Percentiles rank a stretch among this genome's conserved stretches.
phyloP scores from a whole-genome alignment of 2,329 filamentous ascomycete species.

The Aspergillus pseudoglaucus region DNA sequence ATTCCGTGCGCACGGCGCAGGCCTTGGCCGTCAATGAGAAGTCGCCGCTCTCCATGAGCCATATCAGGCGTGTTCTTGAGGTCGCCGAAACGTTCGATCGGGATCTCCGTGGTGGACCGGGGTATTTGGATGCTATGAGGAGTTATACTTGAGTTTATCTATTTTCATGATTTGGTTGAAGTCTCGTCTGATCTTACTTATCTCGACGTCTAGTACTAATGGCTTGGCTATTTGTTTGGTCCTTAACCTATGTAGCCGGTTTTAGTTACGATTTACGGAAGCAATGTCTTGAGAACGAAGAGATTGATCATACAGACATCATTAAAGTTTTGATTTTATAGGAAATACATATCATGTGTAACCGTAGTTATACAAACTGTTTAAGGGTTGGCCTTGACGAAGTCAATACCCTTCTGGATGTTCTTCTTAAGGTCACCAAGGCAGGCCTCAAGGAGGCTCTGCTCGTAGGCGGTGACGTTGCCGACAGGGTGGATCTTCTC shows the following conservation, averaged over 20 bases:
- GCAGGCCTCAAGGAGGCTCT: constrained; percentile 81
- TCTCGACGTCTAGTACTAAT: constrained; percentile 1
- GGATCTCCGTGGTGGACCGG: constrained; percentile 72
- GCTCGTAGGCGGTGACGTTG: constrained; percentile 74
- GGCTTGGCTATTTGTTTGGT: neutral
- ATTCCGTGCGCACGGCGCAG: constrained; percentile 75
- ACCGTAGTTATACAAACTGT: constrained; percentile 23
- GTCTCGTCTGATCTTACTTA: constrained; percentile 2
- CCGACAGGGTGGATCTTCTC: constrained; percentile 88
- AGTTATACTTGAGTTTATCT: constrained; percentile 53
- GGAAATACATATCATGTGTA: constrained; percentile 5
- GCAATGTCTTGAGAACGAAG: neutral
- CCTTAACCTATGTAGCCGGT: neutral
- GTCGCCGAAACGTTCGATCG: constrained; percentile 76
- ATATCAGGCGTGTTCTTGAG: constrained; percentile 76
- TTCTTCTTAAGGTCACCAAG: constrained; percentile 65
- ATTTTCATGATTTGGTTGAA: neutral
- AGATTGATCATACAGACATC: neutral
- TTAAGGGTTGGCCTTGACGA: constrained; percentile 54
- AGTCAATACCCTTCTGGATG: constrained; percentile 75
- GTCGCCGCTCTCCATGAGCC: constrained; percentile 65
- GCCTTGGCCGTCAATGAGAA: constrained; percentile 72
- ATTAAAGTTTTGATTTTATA: constrained; percentile 1
- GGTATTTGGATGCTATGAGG: constrained; percentile 77
- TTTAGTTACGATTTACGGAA: neutral